Percentiles rank a stretch among this genome's conserved stretches.
Evolutionary conservation across 805 yeast species (phyloP).

Genomic region (Scheffersomyces coipomensis): DNA sequence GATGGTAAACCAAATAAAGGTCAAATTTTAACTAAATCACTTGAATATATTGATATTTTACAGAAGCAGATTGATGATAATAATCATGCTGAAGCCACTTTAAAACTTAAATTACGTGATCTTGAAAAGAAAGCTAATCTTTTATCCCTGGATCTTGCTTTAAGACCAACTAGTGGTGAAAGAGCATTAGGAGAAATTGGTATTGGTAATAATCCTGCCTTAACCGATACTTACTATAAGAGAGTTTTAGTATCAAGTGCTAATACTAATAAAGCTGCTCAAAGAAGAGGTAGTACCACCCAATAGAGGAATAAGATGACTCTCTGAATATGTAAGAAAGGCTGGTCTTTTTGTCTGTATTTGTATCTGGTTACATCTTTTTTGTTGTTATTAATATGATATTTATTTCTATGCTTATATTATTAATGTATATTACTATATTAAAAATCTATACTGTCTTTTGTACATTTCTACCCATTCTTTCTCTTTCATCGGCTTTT

Average conservation of each 20-base stretch:
- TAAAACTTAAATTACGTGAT: slow-evolving; percentile 57
- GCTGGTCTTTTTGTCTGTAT: neutral
- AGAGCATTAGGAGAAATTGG: slow-evolving; percentile 73
- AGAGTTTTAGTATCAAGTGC: slow-evolving; percentile 22
- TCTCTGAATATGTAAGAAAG: neutral
- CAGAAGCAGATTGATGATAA: slow-evolving; percentile 76
- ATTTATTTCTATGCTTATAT: too few relatives aligned
- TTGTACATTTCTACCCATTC: slow-evolving; percentile 30
- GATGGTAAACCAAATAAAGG: slow-evolving; percentile 88
- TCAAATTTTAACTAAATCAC: slow-evolving; percentile 71
- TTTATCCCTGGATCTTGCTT: slow-evolving; percentile 31
- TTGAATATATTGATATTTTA: slow-evolving; percentile 64
- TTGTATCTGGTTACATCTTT: neutral
- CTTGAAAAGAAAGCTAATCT: slow-evolving; percentile 43
- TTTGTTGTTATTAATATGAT: too few relatives aligned
- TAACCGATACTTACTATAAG: slow-evolving; percentile 28
- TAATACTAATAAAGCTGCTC: slow-evolving; percentile 16
- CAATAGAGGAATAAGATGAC: too few relatives aligned
- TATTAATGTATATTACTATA: neutral
- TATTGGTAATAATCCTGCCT: slow-evolving; percentile 67
- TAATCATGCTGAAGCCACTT: slow-evolving; percentile 76
- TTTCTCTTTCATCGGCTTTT: slow-evolving; percentile 57
- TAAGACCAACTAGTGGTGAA: slow-evolving; percentile 75
- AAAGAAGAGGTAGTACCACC: slow-evolving; percentile 17
- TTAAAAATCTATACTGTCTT: too few relatives aligned